Percentiles rank a stretch among this genome's conserved stretches.
phyloP scores from a whole-genome alignment of 208 protist species.

The Endotrypanum monterogeii region DNA sequence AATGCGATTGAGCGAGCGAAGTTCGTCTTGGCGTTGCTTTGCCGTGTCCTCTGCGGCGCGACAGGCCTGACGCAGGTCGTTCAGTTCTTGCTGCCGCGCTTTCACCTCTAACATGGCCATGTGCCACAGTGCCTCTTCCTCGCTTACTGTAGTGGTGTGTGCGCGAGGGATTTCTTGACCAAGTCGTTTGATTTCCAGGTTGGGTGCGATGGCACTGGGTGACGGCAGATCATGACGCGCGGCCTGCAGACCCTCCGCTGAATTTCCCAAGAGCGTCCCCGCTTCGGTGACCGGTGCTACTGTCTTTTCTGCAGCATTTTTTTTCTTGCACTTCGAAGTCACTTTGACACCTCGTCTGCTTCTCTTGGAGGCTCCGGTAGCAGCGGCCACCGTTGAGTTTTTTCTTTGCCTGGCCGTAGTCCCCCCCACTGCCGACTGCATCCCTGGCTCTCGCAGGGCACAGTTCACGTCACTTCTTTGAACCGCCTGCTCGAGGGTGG shows the following conservation, averaged over 20 bases:
- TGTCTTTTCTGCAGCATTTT: background rate
- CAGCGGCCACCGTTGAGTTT: background rate
- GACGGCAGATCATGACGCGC: background rate
- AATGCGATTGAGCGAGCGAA: constrained; percentile 43
- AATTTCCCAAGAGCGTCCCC: background rate
- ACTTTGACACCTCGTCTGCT: background rate
- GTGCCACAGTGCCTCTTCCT: constrained; percentile 58
- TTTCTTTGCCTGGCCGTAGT: background rate
- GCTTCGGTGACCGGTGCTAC: background rate
- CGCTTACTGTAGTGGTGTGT: constrained; percentile 4
- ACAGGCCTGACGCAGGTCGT: constrained; percentile 40
- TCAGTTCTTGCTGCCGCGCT: constrained; percentile 63
- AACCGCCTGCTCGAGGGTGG: background rate
- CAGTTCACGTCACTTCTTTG: too few species aligned
- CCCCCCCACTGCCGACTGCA: background rate
- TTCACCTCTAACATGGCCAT: constrained; percentile 69
- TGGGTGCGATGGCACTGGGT: background rate
- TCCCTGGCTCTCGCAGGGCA: background rate
- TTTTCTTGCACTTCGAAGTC: background rate
- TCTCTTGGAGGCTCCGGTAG: background rate
- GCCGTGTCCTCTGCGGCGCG: constrained; percentile 47
- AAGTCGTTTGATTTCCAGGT: background rate
- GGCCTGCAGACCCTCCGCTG: background rate
- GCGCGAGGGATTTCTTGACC: background rate
- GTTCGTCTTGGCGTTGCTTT: constrained; percentile 22